These are phyloP conservation scores for Tolypocladium pustulatum DNA, from an alignment of 2,329 filamentous ascomycete genomes.

Conservation along the genomic window DNA sequence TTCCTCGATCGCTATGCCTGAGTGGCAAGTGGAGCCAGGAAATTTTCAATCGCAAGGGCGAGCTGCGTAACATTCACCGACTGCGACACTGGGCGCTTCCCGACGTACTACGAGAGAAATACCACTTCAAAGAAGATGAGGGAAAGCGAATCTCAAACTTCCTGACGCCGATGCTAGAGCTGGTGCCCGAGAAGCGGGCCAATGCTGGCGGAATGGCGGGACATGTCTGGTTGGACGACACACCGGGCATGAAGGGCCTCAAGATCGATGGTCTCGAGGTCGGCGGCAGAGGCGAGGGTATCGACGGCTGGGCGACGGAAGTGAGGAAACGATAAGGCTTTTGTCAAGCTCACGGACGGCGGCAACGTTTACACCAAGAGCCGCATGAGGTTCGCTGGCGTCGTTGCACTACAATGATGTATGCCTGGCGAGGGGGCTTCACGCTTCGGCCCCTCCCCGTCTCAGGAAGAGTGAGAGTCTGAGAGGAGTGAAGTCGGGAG, in stretches of 20 bases:
- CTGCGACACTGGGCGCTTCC: conserved; percentile 91
- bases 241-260: conserved; percentile 76
- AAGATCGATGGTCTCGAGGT: conserved; percentile 64
- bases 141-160: conserved; percentile 71
- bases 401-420: conserved; percentile 1
- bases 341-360: conserved; percentile 5
- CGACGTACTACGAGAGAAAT: conserved; percentile 91
- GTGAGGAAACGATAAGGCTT: conserved; percentile 64
- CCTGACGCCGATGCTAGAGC: conserved; percentile 79
- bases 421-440: neutral
- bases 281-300: conserved; percentile 78
- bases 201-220: conserved; percentile 94
- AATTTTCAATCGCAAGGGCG: conserved; percentile 96
- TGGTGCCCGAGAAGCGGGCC: conserved; percentile 77
- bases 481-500: neutral
- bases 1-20: conserved; percentile 84
- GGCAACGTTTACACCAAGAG: neutral
- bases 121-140: conserved; percentile 83
- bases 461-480: neutral
- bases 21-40: conserved; percentile 96
- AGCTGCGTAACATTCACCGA: conserved; percentile 93
- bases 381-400: neutral
- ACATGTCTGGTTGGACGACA: conserved; percentile 72
- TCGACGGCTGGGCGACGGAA: conserved; percentile 87
- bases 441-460: neutral